Percentiles rank a stretch among this genome's conserved stretches.
Conservation (phyloP, 2,329 filamentous ascomycete species). For the Cadophora sp. region DNA sequence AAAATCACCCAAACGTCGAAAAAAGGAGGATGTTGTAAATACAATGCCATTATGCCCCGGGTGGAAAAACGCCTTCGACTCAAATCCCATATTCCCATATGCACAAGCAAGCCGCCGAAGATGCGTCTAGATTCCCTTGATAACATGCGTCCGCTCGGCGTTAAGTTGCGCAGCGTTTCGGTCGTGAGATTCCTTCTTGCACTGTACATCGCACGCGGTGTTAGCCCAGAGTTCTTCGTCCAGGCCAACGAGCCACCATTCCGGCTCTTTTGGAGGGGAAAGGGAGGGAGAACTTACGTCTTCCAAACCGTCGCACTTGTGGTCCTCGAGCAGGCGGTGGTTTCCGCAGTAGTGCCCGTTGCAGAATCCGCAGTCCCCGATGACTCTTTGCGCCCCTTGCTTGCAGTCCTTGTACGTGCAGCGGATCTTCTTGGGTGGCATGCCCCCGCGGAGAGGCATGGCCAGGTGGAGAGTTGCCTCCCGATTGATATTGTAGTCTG, state of each 20-base stretch:
- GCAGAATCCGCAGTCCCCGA: conserved; percentile 97
- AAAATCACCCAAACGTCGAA: conserved; percentile 23
- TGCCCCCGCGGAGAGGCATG: conserved; percentile 60
- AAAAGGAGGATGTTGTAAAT: conserved; percentile 26
- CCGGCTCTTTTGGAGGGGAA: conserved; percentile 9
- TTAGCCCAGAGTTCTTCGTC: conserved; percentile 49
- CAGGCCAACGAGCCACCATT: conserved; percentile 54
- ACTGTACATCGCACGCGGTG: conserved; percentile 55
- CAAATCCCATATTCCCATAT: conserved; percentile 22
- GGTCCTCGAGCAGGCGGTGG: conserved; percentile 91
- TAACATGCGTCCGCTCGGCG: conserved; percentile 89
- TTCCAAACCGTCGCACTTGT: conserved; percentile 91
- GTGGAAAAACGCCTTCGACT: conserved; percentile 3
- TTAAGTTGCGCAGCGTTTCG: conserved; percentile 93
- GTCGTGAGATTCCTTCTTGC: conserved; percentile 96
- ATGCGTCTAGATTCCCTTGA: conserved; percentile 77
- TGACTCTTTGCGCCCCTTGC: conserved; percentile 86
- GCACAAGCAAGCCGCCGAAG: neutral
- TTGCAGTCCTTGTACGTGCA: conserved; percentile 92
- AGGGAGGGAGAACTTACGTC: conserved; percentile 64
- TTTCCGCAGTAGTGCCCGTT: conserved; percentile 92
- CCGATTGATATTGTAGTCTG: conserved; percentile 55
- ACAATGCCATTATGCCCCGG: conserved; percentile 21
- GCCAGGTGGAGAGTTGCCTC: conserved; percentile 61
- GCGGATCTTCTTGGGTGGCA: conserved; percentile 79